Base-by-base conservation (phyloP, 495 filamentous ascomycete species). In the Cercophora samala region DNA sequence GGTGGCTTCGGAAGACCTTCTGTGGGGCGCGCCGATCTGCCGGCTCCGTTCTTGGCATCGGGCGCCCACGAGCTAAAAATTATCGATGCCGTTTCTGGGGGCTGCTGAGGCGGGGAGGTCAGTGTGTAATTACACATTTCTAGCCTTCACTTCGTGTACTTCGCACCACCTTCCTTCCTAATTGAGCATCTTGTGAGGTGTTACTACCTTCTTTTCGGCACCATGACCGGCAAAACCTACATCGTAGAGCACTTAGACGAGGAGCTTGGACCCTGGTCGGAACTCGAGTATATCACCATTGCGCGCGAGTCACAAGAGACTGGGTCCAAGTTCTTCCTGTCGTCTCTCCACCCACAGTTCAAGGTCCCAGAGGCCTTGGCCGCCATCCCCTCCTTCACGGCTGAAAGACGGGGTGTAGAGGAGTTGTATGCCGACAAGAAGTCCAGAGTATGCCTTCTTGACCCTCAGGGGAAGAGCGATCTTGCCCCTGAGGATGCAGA, bases 241-340 rank as follows among this genome's bases (percentile, higher is more conserved):
- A 88, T 97, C 70, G 92, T 97, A 64, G 93, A 97, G 81, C 93
- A 97, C 79, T 85, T 97, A 22, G 93, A 97, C 81, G 87, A 90
- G 17, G 95, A 99, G 76, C 85, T 98, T 24, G 95, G 94, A n/a
- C 85, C 85, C 37, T 99, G 95, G 95, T 97, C 93, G 5, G 85
- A 89, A 22, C 84, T 97, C 21, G 95, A 99, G 80, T 99, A 99
- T 81, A 79, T 85, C 63, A 85, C 89, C 66, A 97, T 98, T 69
- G 91, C 93, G 24, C 80, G 82, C 37, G 95, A 99, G 81, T 92
- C 90, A 53, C 78, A 88, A 67, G 83, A 82, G 13, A 77, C 84
- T 19, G 88, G 89, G 24, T 85, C 87, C 56, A 79, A 82, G 59
- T 97, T 97, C 78, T 85, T 91, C 64, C 84, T 99, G 58, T 95